Evolutionary conservation across 2,329 filamentous ascomycete species (phyloP).

Genomic region (Fusarium drepaniforme): DNA sequence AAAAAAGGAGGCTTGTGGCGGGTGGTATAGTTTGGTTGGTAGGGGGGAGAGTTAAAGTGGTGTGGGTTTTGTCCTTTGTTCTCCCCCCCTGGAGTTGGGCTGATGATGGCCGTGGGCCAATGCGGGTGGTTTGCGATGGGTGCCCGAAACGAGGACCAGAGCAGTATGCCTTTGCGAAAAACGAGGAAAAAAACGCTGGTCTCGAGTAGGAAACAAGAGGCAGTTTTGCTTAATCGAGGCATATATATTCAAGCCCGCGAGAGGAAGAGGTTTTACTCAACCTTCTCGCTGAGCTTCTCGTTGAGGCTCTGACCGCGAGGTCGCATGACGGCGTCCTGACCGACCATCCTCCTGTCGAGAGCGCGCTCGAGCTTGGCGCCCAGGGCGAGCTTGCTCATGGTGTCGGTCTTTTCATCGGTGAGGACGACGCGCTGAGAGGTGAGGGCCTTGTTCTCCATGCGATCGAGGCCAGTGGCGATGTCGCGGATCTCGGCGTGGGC

Average conservation of each 20-base stretch:
- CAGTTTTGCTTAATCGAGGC: neutral
- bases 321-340: constrained; percentile 90
- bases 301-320: constrained; percentile 56
- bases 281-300: constrained; percentile 54
- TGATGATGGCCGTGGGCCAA: neutral
- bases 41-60: neutral
- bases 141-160: neutral
- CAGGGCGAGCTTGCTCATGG: constrained; percentile 86
- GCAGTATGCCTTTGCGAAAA: constrained; percentile 1
- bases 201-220: constrained; percentile 2
- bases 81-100: neutral
- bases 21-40: neutral
- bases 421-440: constrained; percentile 80
- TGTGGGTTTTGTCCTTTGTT: neutral
- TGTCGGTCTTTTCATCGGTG: constrained; percentile 82
- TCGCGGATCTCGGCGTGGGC: constrained; percentile 71
- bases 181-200: constrained; percentile 1
- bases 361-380: constrained; percentile 93
- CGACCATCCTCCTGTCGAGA: constrained; percentile 85
- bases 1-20: neutral
- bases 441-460: constrained; percentile 91
- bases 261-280: constrained; percentile 33
- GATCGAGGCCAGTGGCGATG: constrained; percentile 84
- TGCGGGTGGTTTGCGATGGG: constrained; percentile 1
- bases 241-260: neutral